Evolutionary conservation across 2,329 filamentous ascomycete species (phyloP).

Genomic region (Phialemonium atrogriseum): DNA sequence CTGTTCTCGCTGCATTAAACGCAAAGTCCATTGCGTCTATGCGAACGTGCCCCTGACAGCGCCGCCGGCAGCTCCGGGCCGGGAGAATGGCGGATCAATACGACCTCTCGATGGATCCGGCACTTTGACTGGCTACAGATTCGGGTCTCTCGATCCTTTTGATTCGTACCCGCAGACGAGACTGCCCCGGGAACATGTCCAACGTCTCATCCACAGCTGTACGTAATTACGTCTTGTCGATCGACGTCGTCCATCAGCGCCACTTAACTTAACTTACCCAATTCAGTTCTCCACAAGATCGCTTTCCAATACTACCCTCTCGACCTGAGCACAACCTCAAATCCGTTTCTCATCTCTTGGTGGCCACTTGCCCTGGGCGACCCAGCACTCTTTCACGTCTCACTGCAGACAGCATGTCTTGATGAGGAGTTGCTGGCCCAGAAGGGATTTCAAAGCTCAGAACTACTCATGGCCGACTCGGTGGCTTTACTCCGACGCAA

Average conservation of each 20-base stretch:
- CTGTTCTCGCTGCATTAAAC: conserved; percentile 46
- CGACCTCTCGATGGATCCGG: too few species aligned
- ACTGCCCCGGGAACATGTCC: conserved; percentile 40
- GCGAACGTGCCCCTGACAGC: conserved; percentile 42
- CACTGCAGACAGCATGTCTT: conserved; percentile 48
- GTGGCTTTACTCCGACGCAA: conserved; percentile 43
- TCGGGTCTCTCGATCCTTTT: conserved; percentile 42
- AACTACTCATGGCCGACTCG: conserved; percentile 47
- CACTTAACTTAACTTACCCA: too few species aligned
- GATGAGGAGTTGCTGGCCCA: conserved; percentile 44
- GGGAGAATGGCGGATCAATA: too few species aligned
- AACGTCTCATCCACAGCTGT: conserved; percentile 50
- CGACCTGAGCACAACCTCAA: conserved; percentile 41
- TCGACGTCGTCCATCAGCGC: too few species aligned
- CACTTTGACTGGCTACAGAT: conserved; percentile 17
- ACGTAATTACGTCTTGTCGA: conserved; percentile 15
- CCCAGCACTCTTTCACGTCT: conserved; percentile 50
- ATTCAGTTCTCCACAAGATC: conserved; percentile 44
- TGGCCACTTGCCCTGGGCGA: conserved; percentile 50
- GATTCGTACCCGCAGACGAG: conserved; percentile 47
- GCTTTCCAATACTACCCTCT: conserved; percentile 53
- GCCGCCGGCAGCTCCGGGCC: conserved; percentile 3
- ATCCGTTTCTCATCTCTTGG: conserved; percentile 52
- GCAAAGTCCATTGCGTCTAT: conserved; percentile 38
- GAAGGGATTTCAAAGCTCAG: conserved; percentile 43